Base-by-base conservation (phyloP, 257 asterid species). In the Nicotiana paniculata region DNA sequence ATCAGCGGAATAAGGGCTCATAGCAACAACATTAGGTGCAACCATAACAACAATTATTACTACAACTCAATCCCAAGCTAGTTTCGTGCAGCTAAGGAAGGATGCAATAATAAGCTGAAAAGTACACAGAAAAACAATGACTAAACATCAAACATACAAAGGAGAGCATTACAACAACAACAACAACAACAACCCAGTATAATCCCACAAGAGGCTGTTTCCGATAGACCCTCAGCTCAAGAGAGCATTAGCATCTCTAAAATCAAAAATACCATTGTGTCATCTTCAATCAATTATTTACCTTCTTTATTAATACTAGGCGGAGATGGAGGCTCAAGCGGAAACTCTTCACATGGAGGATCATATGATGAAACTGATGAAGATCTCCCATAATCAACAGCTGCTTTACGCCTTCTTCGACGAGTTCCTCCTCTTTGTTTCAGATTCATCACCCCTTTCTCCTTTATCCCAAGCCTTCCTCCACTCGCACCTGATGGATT, bases 391-490 rank as follows among this genome's bases (percentile, higher is more conserved):
- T 53, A 80, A 81, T 69, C 84, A 85, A 70, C 81, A 67, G 57
- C 32, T 77, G 88, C 82, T 70, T 85, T 88, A 48, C 37, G 65
- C 63, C 83, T 76, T 35, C 91, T 86, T 28, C 80, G 87, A 46
- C 88, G 88, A 83, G 90, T 9, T 83, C 91, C 89, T 78, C 90
- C 86, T 89, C 89, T 84, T 13, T 87, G 81, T 84, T 92, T 87
- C 82, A 85, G 86, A 82, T 85, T 87, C 83, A 81, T 59, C 10
- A 86, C 84, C 84, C 90, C 89, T 85, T 93, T 95, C 67, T 95
- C 95, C 91, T 90, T 93, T 81, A 90, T 51, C 89, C 87, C 93
- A 89, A 88, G 84, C 86, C 85, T 84, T 74, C 89, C 93, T 35
- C 70, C 78, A 74, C 72, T 77, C 12, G 55, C 76, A 85, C 83